Base-by-base conservation (phyloP, 805 yeast species). In the Isabelozyma pseudorhagii region DNA sequence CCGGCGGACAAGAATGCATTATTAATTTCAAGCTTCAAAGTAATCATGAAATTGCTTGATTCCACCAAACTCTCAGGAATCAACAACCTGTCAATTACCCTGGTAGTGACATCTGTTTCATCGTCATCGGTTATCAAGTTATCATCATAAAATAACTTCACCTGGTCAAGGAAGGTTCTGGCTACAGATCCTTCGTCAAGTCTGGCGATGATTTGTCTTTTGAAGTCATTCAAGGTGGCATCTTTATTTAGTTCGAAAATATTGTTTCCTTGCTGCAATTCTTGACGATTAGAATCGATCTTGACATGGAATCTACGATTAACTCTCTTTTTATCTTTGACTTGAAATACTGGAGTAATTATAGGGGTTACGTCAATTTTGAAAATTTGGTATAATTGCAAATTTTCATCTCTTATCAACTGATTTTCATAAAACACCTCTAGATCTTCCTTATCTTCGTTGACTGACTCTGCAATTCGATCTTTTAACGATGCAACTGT, bases 361-460 rank as follows among this genome's bases (percentile, higher is more conserved):
- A 54, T 46, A 0, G 74, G 74, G 1, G 63, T 49, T 8, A 69
- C 69, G 51, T 69, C 74, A 9, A 69, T 50, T 13, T 50, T 31
- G 6, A 64, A 27, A 1, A 54, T 50, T 7, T 53, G 46, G 8
- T 53, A 52, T 21, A 66, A 44, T 2, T 27, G 46, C 17, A 25
- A 7, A 5, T 50, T 46, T 17, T 56, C 52, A 28, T 50, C 50
- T 6, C 39, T 15, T 9, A 42, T 41, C 8, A 38, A 39, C 8
- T 43, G 50, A 13, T 54, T 50, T 38, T 48, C 38, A 11, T 50
- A 49, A 49, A 45, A 41, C 40, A 53, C 48, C 11, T 51, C 39
- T 7, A 58, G 39, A 29, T 49, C 49, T 3, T 42, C 27, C 4
- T 50, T 44, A 14, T 49, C 42, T 42, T 49, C 52, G 39, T 51